Evolutionary conservation across 805 yeast genomes (phyloP).

Genomic region (Candida chilensis): DNA sequence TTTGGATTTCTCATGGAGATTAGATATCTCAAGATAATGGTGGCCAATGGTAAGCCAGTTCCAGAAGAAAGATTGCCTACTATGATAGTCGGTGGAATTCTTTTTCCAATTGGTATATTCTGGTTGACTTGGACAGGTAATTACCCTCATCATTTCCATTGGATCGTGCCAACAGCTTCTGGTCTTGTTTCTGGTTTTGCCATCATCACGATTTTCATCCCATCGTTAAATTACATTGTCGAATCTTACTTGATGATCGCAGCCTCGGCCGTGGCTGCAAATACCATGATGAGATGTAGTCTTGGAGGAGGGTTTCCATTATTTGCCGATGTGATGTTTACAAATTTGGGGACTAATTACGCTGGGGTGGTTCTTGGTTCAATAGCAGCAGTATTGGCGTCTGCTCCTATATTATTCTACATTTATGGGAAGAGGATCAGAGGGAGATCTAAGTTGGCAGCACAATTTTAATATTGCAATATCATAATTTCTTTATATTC

Average conservation of each 20-base stretch:
- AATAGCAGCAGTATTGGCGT: conserved; percentile 44
- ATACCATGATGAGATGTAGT: conserved; percentile 58
- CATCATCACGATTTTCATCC: conserved; percentile 55
- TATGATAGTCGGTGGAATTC: conserved; percentile 61
- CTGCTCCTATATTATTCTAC: conserved; percentile 62
- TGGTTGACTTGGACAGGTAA: conserved; percentile 90
- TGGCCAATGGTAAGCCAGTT: conserved; percentile 44
- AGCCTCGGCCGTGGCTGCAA: conserved; percentile 73
- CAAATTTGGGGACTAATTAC: conserved; percentile 64
- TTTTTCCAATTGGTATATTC: conserved; percentile 70
- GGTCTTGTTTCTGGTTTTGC: conserved; percentile 64
- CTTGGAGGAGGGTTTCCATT: conserved; percentile 63
- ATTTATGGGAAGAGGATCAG: conserved; percentile 51
- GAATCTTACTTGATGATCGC: conserved; percentile 65
- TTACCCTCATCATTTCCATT: conserved; percentile 60
- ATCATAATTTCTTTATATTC: too few relatives aligned
- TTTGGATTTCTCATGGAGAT: conserved; percentile 47
- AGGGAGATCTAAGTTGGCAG: conserved; percentile 41
- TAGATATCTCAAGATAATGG: conserved; percentile 35
- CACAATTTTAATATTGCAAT: too few relatives aligned
- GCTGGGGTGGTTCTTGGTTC: conserved; percentile 68
- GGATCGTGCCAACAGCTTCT: conserved; percentile 72
- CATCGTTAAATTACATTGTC: conserved; percentile 62
- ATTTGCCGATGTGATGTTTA: conserved; percentile 65
- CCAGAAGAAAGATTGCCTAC: conserved; percentile 80